phyloP scores from a whole-genome alignment of 2,329 filamentous ascomycete genomes.

The Alternaria hordeiaustralica region DNA sequence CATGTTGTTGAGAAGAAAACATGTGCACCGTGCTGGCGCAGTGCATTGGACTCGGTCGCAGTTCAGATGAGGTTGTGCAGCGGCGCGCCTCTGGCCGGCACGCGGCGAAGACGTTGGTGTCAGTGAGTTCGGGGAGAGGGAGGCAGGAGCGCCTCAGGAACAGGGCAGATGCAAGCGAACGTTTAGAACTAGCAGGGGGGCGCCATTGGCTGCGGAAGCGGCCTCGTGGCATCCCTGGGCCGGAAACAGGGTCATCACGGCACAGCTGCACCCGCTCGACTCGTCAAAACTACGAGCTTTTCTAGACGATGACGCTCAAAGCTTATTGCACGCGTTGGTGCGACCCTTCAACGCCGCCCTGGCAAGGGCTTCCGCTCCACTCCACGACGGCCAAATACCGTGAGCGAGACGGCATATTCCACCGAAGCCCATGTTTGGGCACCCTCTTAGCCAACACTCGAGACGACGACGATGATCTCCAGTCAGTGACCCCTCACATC shows the following conservation, averaged over 20 bases:
- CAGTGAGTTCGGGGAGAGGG: not conserved
- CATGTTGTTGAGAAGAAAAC: constrained; percentile 8
- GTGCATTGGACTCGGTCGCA: not conserved
- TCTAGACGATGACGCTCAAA: constrained; percentile 16
- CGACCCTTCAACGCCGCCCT: not conserved
- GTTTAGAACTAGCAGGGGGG: constrained; percentile 11
- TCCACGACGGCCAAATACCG: constrained; percentile 1
- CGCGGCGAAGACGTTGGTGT: constrained; percentile 5
- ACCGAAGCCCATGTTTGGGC: not conserved
- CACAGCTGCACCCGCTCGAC: constrained; percentile 6
- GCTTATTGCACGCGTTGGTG: constrained; percentile 8
- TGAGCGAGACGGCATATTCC: not conserved
- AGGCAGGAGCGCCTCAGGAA: constrained; percentile 16
- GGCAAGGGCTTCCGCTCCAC: not conserved
- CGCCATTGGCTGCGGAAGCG: constrained; percentile 16
- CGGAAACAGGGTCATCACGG: constrained; percentile 11
- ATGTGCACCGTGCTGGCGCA: not conserved
- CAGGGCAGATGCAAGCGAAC: constrained; percentile 21
- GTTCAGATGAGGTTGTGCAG: not conserved
- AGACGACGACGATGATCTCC: not conserved
- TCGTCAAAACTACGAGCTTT: constrained; percentile 13
- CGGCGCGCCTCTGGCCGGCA: not conserved
- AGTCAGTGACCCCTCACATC: not conserved
- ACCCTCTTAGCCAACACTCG: not conserved
- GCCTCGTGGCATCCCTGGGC: constrained; percentile 22